Evolutionary conservation across 352 stramenopile species (phyloP).

Genomic region (Phytophthora hibernalis): DNA sequence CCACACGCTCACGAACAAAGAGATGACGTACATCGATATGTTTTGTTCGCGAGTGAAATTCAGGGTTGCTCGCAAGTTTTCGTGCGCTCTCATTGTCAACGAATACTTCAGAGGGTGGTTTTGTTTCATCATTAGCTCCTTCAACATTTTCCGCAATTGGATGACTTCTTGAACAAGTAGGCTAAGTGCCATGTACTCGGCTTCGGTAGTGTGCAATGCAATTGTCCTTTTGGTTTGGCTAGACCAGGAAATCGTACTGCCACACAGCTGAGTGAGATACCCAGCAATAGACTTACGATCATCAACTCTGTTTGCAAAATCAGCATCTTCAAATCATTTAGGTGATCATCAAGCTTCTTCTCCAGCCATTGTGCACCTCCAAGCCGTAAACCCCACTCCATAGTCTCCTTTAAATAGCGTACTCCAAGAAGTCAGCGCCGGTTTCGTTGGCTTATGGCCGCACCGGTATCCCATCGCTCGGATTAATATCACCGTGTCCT

Average conservation of each 20-base stretch:
- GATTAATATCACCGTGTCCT: too few species aligned
- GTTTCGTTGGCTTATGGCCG: too few species aligned
- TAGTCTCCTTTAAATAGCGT: too few species aligned
- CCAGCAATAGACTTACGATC: conserved; percentile 1
- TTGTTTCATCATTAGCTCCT: conserved; percentile 20
- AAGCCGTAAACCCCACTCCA: too few species aligned
- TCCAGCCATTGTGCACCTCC: too few species aligned
- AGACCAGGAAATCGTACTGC: conserved; percentile 24
- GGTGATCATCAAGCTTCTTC: too few species aligned
- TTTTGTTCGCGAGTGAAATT: conserved; percentile 24
- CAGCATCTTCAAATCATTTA: too few species aligned
- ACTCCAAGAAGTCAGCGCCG: too few species aligned
- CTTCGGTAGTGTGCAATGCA: conserved; percentile 10
- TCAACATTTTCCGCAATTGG: conserved; percentile 24
- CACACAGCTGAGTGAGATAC: conserved; percentile 27
- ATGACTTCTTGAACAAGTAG: conserved; percentile 28
- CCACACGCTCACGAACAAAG: conserved; percentile 15
- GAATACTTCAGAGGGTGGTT: conserved; percentile 17
- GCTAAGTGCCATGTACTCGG: conserved; percentile 22
- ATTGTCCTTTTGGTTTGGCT: conserved; percentile 31
- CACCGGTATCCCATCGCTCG: too few species aligned
- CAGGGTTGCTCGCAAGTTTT: conserved; percentile 30
- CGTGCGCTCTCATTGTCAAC: conserved; percentile 20
- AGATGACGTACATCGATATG: conserved; percentile 6
- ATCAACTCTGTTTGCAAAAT: conserved; percentile 11